Conservation (phyloP, 176 grass and related monocot species). For the Oryza glumipatula region DNA sequence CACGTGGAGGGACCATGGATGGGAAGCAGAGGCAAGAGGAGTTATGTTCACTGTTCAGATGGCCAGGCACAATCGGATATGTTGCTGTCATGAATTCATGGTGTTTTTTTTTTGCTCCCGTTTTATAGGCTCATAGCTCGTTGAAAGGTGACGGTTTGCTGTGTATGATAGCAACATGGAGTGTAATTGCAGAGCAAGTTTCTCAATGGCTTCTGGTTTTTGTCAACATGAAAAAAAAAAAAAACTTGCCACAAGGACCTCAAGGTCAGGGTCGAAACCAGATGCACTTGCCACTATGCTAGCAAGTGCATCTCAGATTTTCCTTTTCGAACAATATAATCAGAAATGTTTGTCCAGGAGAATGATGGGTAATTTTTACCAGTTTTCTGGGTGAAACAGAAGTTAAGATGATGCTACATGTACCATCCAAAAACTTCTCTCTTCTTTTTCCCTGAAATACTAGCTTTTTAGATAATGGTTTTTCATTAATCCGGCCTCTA, state of each 20-base stretch:
- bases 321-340: background rate
- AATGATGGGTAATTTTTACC: background rate
- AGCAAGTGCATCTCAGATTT: no score
- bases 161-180: background rate
- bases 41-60: constrained; percentile 32
- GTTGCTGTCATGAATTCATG: constrained; percentile 23
- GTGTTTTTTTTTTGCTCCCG: background rate
- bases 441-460: background rate
- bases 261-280: no score
- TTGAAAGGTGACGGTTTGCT: background rate
- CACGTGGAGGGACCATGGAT: background rate
- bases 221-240: background rate
- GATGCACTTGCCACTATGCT: no score
- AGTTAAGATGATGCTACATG: background rate
- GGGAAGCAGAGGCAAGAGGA: background rate
- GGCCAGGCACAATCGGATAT: background rate
- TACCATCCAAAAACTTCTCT: background rate
- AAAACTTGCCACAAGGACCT: no score
- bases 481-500: no score
- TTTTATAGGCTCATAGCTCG: background rate
- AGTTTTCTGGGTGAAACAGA: background rate
- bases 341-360: background rate
- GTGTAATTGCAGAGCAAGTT: background rate
- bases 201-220: background rate
- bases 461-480: no score